These are phyloP conservation scores for Torulaspora globosa DNA, from an alignment of 1,139 yeast genomes.

Conservation along the genomic window DNA sequence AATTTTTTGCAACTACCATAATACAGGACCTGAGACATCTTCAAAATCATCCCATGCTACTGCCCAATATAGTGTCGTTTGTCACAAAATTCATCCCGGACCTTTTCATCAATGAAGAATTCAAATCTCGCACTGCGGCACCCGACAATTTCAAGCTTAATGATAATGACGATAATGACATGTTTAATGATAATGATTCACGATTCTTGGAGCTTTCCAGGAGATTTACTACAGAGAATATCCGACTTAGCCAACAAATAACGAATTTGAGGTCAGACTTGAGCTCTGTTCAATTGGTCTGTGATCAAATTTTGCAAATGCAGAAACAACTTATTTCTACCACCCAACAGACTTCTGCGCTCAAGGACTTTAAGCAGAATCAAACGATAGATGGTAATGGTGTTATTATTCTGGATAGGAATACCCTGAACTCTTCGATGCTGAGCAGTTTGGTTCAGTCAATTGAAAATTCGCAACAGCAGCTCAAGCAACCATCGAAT, in stretches of 20 bases:
- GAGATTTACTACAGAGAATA: conserved; percentile 32
- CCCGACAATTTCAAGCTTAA: neutral
- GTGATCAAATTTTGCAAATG: conserved; percentile 30
- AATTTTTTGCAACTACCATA: conserved; percentile 31
- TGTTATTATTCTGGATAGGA: conserved; percentile 23
- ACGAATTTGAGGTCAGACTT: conserved; percentile 29
- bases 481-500: conserved; percentile 4
- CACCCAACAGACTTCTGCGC: conserved; percentile 5
- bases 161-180: conserved; percentile 7
- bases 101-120: conserved; percentile 24
- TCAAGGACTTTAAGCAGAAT: conserved; percentile 1
- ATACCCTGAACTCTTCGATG: conserved; percentile 22
- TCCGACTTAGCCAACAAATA: conserved; percentile 32
- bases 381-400: conserved; percentile 10
- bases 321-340: conserved; percentile 25
- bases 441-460: conserved; percentile 23
- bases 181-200: conserved; percentile 5
- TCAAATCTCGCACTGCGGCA: conserved; percentile 11
- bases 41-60: conserved; percentile 20
- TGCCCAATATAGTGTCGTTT: conserved; percentile 30
- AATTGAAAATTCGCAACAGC: conserved; percentile 16
- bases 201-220: conserved; percentile 28
- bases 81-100: conserved; percentile 30
- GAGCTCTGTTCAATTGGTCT: conserved; percentile 25
- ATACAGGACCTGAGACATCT: conserved; percentile 34